phyloP scores from a whole-genome alignment of 371 early-diverging fungal genomes.

The Quaeritorhiza haematococci region DNA sequence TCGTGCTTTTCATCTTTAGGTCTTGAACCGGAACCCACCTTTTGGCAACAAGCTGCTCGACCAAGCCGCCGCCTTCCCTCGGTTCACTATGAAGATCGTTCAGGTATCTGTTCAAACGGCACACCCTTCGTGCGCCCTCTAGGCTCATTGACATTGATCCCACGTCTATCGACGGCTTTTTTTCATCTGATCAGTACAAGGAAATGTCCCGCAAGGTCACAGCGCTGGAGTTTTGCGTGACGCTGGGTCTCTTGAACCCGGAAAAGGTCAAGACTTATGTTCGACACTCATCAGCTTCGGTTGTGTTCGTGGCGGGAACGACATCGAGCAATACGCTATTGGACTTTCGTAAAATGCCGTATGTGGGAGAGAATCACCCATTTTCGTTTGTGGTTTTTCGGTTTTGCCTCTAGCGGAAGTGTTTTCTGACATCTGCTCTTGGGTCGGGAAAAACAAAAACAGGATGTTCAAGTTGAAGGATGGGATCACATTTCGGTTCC shows the following conservation, averaged over 20 bases:
- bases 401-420: background rate
- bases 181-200: too few relatives aligned
- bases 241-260: constrained; percentile 20
- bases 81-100: constrained; percentile 20
- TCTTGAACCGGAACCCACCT: constrained; percentile 28
- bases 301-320: constrained; percentile 18
- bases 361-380: background rate
- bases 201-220: constrained; percentile 4
- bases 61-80: constrained; percentile 16
- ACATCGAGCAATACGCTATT: too few relatives aligned
- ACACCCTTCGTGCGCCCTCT: too few relatives aligned
- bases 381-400: background rate
- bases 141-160: too few relatives aligned
- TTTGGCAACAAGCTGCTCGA: constrained; percentile 38
- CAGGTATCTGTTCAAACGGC: constrained; percentile 24
- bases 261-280: constrained; percentile 9
- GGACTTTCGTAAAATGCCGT: too few relatives aligned
- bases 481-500: constrained; percentile 19
- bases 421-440: constrained; percentile 2
- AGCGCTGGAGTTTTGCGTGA: constrained; percentile 25
- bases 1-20: constrained; percentile 10
- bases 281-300: constrained; percentile 3
- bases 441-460: background rate
- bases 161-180: too few relatives aligned
- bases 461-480: constrained; percentile 26